Evolutionary conservation across 208 protist species (phyloP).

Genomic region (Leishmania lainsoni): DNA sequence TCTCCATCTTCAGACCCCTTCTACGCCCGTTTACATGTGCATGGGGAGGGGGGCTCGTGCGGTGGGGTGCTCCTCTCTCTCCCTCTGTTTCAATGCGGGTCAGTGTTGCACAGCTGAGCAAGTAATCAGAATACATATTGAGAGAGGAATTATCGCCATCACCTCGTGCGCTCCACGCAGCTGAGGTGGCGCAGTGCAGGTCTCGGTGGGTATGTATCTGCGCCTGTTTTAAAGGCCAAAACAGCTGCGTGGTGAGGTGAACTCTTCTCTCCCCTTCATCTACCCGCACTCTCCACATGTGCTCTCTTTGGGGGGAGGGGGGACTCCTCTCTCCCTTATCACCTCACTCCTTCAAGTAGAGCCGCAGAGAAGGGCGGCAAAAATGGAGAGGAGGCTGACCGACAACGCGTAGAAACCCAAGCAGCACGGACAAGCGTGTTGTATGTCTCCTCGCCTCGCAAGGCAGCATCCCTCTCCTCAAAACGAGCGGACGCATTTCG

Average conservation of each 20-base stretch:
- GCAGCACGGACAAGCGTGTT: neutral
- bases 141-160: too few species aligned
- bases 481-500: too few species aligned
- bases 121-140: too few species aligned
- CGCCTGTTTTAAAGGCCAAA: neutral
- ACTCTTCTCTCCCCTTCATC: neutral
- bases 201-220: neutral
- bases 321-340: neutral
- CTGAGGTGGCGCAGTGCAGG: neutral
- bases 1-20: too few species aligned
- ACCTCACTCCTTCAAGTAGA: neutral
- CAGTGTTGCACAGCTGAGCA: too few species aligned
- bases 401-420: neutral
- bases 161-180: neutral
- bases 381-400: neutral
- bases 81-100: too few species aligned
- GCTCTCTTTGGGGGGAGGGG: neutral
- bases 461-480: neutral
- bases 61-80: too few species aligned
- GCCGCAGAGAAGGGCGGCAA: neutral
- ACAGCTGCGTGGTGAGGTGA: neutral
- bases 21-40: too few species aligned
- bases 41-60: too few species aligned
- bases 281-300: neutral
- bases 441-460: neutral